Evolutionary conservation across 768 basidiomycete genomes (phyloP), one percentile per base, ranked within the genome.

Genomic region (Russula compacta): DNA sequence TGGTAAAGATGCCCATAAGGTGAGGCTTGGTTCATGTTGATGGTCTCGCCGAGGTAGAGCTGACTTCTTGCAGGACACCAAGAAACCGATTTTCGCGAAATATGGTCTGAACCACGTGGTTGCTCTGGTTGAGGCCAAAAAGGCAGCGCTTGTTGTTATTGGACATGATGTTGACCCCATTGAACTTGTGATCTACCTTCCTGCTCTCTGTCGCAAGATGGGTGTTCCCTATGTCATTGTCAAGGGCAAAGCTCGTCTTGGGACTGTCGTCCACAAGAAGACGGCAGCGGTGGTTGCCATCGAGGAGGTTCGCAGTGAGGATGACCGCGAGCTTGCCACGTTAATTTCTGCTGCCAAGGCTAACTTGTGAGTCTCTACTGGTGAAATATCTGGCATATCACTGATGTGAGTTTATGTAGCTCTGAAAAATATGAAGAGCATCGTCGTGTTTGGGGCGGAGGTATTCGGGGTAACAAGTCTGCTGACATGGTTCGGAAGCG

Each of bases 251-350:
- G 92, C 95, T 59, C 91, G 95, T 73, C 91, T 98, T 70, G 95
- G 95, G 68, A 92, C 95, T 7, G 93, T 98, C 64, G 92, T 95
- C 43, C 92, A 97, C 83, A 97, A 97, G 86, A 98, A 98, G 85
- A 98, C 94, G 54, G 86, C 94, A 49, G 87, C 95, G 56, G 88
- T 95, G 56, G 77, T 97, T 58, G 87, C 90, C 43, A 75, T 99
- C 61, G 90, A 94, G 77, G 95, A 99, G 24, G 95, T 99, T 70
- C 85, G 84, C 78, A 88, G 86, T 73, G 95, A 98, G 77, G 95
- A 98, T 78, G 80, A 86, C 72, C 86, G 89, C 64, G 95, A 98
- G 64, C 87, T 98, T 57, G 87, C 92, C 46, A 98, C 89, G 66
- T 81, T 98, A 70, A 81, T 98, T 71, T 87, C 85, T 68, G 94